Conservation (phyloP, 805 yeast species). For the Starmerella kuoi region DNA sequence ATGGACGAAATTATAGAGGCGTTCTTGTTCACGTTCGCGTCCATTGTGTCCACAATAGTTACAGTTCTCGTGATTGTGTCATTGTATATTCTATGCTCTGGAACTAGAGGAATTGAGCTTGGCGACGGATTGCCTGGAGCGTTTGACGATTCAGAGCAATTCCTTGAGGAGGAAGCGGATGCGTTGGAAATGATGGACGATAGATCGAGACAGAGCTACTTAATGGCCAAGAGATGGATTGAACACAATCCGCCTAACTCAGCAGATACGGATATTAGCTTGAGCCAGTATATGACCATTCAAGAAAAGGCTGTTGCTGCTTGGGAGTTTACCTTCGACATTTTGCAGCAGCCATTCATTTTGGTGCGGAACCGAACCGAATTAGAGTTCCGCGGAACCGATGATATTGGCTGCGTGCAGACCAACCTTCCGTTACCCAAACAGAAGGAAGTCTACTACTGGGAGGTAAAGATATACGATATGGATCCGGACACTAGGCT, state of each 20-base stretch:
- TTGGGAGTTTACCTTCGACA: conserved; percentile 59
- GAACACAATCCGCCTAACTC: conserved; percentile 35
- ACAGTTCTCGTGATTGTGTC: conserved; percentile 10
- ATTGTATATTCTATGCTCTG: conserved; percentile 13
- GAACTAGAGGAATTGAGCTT: conserved; percentile 26
- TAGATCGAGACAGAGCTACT: conserved; percentile 43
- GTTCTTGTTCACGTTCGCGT: conserved; percentile 11
- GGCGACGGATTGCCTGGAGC: conserved; percentile 42
- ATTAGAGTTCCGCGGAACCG: conserved; percentile 35
- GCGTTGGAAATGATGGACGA: conserved; percentile 52
- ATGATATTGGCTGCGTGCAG: conserved; percentile 49
- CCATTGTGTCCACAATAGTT: conserved; percentile 9
- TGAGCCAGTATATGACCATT: conserved; percentile 52
- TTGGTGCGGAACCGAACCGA: conserved; percentile 52
- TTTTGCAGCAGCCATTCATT: conserved; percentile 42
- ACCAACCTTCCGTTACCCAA: conserved; percentile 79
- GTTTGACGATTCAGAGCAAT: conserved; percentile 50
- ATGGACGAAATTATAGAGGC: no score
- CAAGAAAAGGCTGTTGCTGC: conserved; percentile 85
- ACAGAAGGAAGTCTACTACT: conserved; percentile 74
- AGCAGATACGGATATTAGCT: conserved; percentile 33
- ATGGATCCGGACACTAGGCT: conserved; percentile 39
- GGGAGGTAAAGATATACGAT: conserved; percentile 74
- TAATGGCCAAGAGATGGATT: conserved; percentile 44
- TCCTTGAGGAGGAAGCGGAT: conserved; percentile 49